These are phyloP conservation scores for Sphagnum magellanicum DNA, from an alignment of 228 moss, liverwort and hornwort species.

Conservation along the genomic window DNA sequence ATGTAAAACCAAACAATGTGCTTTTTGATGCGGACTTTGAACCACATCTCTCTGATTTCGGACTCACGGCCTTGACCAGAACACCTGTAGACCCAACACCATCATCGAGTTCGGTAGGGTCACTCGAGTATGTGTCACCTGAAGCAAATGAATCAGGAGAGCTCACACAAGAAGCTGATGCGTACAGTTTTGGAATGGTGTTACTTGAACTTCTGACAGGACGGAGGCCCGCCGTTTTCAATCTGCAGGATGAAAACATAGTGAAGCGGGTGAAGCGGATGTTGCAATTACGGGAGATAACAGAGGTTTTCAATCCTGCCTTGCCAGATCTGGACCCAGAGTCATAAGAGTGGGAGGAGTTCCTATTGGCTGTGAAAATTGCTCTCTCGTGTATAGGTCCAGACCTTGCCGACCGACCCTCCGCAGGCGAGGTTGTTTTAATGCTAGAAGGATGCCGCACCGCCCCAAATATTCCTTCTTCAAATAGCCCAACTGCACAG, in stretches of 20 bases:
- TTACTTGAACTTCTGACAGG: slow-evolving; percentile 46
- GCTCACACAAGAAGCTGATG: slow-evolving; percentile 37
- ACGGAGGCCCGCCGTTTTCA: slow-evolving; percentile 36
- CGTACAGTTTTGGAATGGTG: slow-evolving; percentile 50
- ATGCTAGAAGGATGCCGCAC: no score
- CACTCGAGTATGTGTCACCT: slow-evolving; percentile 40
- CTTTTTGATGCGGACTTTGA: slow-evolving; percentile 55
- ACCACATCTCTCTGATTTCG: slow-evolving; percentile 49
- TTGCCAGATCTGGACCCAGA: no score
- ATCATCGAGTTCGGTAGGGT: slow-evolving; percentile 28
- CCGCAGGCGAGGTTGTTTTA: no score
- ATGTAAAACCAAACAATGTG: slow-evolving; percentile 49
- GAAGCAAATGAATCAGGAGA: slow-evolving; percentile 29
- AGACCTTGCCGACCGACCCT: no score
- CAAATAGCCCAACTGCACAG: no score
- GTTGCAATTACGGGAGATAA: slow-evolving; percentile 40
- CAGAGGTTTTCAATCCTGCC: slow-evolving; percentile 48
- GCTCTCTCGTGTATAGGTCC: no score
- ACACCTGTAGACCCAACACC: slow-evolving; percentile 15
- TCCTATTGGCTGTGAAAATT: no score
- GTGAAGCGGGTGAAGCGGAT: slow-evolving; percentile 51
- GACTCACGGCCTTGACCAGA: slow-evolving; percentile 25
- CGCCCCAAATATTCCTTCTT: no score
- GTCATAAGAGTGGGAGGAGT: no score
- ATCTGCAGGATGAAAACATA: slow-evolving; percentile 31